phyloP scores from a whole-genome alignment of 768 basidiomycete species.

The Floccularia luteovirens region DNA sequence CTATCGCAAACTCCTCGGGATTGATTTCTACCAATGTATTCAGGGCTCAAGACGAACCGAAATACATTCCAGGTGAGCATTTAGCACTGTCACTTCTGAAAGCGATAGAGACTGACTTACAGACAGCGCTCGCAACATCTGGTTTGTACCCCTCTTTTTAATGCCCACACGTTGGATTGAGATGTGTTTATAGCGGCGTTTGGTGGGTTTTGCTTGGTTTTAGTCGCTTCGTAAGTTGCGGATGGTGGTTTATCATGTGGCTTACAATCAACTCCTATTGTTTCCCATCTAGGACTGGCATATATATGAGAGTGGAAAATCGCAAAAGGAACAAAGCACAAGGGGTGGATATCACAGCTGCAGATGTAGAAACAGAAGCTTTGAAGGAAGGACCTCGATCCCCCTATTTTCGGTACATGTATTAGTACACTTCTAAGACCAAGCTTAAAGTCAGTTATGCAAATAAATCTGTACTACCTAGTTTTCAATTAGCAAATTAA shows the following conservation, averaged over 20 bases:
- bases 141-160: conserved; percentile 16
- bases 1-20: conserved; percentile 39
- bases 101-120: background rate
- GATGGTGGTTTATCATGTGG: background rate
- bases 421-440: conserved; percentile 14
- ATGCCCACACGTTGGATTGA: background rate
- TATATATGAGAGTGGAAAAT: conserved; percentile 45
- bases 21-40: conserved; percentile 47
- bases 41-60: conserved; percentile 39
- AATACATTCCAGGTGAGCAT: conserved; percentile 33
- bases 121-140: conserved; percentile 35
- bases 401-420: conserved; percentile 40
- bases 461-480: conserved; percentile 8
- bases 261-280: conserved; percentile 2
- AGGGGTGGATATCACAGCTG: conserved; percentile 29
- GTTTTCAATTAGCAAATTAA: conserved; percentile 8
- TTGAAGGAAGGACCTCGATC: conserved; percentile 33
- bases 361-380: conserved; percentile 36
- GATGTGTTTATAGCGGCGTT: conserved; percentile 26
- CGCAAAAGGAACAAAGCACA: conserved; percentile 31
- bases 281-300: conserved; percentile 22
- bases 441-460: background rate
- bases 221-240: conserved; percentile 26
- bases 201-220: conserved; percentile 35
- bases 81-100: background rate